phyloP scores from a whole-genome alignment of 345 rosid genomes.

The Melaleuca alternifolia region DNA sequence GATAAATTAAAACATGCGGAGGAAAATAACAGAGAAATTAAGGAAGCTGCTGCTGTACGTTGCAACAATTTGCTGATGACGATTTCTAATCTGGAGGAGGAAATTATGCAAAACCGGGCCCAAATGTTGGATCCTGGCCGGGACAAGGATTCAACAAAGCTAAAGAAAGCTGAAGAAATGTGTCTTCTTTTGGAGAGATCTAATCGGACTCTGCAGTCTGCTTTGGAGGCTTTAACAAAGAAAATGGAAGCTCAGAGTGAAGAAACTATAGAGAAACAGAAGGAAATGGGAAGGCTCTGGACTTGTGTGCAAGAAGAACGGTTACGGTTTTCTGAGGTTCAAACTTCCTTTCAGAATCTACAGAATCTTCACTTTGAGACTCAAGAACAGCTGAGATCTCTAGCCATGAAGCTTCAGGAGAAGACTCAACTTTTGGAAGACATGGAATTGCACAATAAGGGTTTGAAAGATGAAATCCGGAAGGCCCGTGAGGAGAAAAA shows the following conservation, averaged over 20 bases:
- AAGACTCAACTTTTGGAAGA: slow-evolving; percentile 47
- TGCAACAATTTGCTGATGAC: slow-evolving; percentile 62
- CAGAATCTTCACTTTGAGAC: slow-evolving; percentile 81
- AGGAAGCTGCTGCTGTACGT: slow-evolving; percentile 50
- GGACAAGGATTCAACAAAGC: slow-evolving; percentile 46
- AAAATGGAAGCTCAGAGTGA: slow-evolving; percentile 61
- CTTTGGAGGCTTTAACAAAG: slow-evolving; percentile 45
- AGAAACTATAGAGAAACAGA: slow-evolving; percentile 70
- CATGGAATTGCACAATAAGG: slow-evolving; percentile 45
- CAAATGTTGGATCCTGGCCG: slow-evolving; percentile 51
- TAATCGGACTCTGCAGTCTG: slow-evolving; percentile 60
- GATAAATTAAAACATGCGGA: slow-evolving; percentile 43
- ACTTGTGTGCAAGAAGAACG: slow-evolving; percentile 77
- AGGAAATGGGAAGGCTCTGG: slow-evolving; percentile 82
- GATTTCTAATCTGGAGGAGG: slow-evolving; percentile 36
- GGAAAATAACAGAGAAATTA: slow-evolving; percentile 52
- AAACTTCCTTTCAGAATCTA: slow-evolving; percentile 81
- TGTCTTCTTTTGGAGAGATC: slow-evolving; percentile 59
- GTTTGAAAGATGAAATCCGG: slow-evolving; percentile 43
- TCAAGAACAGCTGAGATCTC: slow-evolving; percentile 72
- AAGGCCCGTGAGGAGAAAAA: slow-evolving; percentile 41
- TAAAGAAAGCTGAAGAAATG: slow-evolving; percentile 64
- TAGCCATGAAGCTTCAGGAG: slow-evolving; percentile 50
- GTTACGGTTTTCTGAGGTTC: slow-evolving; percentile 65
- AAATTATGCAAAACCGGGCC: slow-evolving; percentile 45